Percentiles rank a stretch among this genome's conserved stretches.
Conservation (phyloP, 78 protist genomes). For the slime mould (Dictyostelium discoideum) region DNA sequence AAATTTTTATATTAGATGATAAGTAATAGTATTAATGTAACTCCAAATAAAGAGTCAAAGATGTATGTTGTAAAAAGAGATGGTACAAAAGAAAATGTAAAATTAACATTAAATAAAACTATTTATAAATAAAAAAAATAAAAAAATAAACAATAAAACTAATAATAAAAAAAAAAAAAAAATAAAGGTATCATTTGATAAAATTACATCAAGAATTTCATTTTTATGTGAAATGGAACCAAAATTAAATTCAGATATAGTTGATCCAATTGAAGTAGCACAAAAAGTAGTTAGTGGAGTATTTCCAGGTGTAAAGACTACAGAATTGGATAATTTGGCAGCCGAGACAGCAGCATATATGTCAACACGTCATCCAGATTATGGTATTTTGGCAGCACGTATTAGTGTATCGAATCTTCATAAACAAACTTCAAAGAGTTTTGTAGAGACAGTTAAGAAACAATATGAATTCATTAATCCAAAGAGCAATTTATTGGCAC, state of each 20-base stretch:
- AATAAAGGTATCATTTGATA: conserved; percentile 82
- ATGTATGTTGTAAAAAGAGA: conserved; percentile 91
- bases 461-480: conserved; percentile 88
- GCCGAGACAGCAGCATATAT: conserved; percentile 97
- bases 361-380: conserved; percentile 97
- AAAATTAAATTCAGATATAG: conserved; percentile 86
- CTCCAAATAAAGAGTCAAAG: conserved; percentile 5
- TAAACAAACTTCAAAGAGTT: conserved; percentile 89
- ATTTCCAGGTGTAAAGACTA: conserved; percentile 90
- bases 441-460: conserved; percentile 81
- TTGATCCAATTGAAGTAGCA: conserved; percentile 89
- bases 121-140: background rate
- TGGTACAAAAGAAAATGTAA: conserved; percentile 80
- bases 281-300: conserved; percentile 92
- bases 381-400: conserved; percentile 97
- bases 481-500: conserved; percentile 79
- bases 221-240: conserved; percentile 89
- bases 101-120: background rate
- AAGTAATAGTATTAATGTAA: background rate
- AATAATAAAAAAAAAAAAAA: background rate
- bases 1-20: background rate
- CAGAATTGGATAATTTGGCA: conserved; percentile 95
- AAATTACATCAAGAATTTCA: conserved; percentile 87
- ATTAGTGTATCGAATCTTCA: conserved; percentile 96
- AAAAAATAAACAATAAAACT: background rate